Evolutionary conservation across 2,329 filamentous ascomycete genomes (phyloP).

Genomic region (Cucurbitaria berberidis): DNA sequence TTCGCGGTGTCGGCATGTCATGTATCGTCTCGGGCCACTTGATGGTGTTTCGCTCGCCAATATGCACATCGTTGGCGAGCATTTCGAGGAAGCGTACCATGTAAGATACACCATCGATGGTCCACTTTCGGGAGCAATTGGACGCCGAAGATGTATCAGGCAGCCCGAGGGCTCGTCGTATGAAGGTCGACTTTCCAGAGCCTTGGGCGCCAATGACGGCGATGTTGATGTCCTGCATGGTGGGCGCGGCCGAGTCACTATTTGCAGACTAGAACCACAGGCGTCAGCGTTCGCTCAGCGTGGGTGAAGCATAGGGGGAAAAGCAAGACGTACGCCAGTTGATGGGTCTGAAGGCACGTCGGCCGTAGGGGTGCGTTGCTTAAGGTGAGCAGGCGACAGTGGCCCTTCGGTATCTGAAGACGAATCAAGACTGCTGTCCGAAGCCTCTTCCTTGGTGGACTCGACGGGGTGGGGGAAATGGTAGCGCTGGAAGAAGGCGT

Average conservation of each 20-base stretch:
- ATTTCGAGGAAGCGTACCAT: slow-evolving; percentile 65
- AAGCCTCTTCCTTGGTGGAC: slow-evolving; percentile 26
- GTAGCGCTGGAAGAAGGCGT: slow-evolving; percentile 52
- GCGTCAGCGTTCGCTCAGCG: slow-evolving; percentile 29
- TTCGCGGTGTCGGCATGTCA: slow-evolving; percentile 72
- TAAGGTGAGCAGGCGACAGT: slow-evolving; percentile 44
- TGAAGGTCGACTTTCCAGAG: slow-evolving; percentile 66
- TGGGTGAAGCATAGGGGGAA: background rate
- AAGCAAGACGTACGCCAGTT: slow-evolving; percentile 31
- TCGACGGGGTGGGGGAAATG: slow-evolving; percentile 42
- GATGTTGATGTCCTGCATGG: slow-evolving; percentile 63
- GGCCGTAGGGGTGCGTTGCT: slow-evolving; percentile 26
- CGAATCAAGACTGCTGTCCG: slow-evolving; percentile 35
- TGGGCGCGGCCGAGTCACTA: slow-evolving; percentile 34
- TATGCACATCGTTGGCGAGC: slow-evolving; percentile 59
- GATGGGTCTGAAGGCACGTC: slow-evolving; percentile 31
- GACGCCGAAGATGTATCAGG: slow-evolving; percentile 52
- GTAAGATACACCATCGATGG: slow-evolving; percentile 62
- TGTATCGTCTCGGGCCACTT: slow-evolving; percentile 65
- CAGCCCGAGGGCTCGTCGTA: slow-evolving; percentile 63
- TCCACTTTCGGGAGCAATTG: slow-evolving; percentile 60
- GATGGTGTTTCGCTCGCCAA: slow-evolving; percentile 56
- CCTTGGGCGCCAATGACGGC: slow-evolving; percentile 61
- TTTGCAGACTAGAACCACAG: slow-evolving; percentile 29
- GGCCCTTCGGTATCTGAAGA: slow-evolving; percentile 49